These are phyloP conservation scores for Gossypium longicalyx DNA, from an alignment of 345 rosid species.

Conservation along the genomic window DNA sequence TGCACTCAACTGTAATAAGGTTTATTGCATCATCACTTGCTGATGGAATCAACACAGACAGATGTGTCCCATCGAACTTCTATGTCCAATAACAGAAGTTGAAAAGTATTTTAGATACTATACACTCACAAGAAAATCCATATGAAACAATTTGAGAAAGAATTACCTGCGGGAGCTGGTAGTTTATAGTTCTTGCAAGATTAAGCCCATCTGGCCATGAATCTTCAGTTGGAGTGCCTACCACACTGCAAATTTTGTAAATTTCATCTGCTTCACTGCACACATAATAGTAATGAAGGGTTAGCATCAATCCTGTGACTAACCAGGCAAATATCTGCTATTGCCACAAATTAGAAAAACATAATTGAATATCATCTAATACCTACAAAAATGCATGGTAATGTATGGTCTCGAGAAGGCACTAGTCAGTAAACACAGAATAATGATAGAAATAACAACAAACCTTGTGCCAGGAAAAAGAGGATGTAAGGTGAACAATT, in stretches of 20 bases:
- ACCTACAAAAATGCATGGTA: neutral
- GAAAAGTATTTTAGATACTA: neutral
- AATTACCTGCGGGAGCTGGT: slow-evolving; percentile 66
- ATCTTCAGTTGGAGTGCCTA: slow-evolving; percentile 74
- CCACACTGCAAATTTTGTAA: slow-evolving; percentile 80
- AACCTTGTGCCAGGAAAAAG: slow-evolving; percentile 93
- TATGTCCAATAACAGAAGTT: neutral
- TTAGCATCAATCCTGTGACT: neutral
- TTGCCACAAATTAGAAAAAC: neutral
- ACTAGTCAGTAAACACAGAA: neutral
- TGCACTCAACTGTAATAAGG: slow-evolving; percentile 18
- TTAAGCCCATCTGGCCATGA: slow-evolving; percentile 83
- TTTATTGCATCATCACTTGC: slow-evolving; percentile 17
- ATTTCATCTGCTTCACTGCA: slow-evolving; percentile 97
- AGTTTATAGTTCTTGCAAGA: slow-evolving; percentile 73
- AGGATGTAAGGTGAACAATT: slow-evolving; percentile 69
- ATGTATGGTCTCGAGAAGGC: neutral
- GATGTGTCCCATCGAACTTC: slow-evolving; percentile 12
- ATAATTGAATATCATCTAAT: neutral
- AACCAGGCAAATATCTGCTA: neutral
- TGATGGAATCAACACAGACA: slow-evolving; percentile 16
- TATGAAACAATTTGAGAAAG: neutral
- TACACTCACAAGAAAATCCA: neutral
- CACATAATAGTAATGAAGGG: neutral
- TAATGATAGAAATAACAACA: neutral